Conservation (phyloP, 2,329 filamentous ascomycete genomes). For the Raffaelea deltoideospora region DNA sequence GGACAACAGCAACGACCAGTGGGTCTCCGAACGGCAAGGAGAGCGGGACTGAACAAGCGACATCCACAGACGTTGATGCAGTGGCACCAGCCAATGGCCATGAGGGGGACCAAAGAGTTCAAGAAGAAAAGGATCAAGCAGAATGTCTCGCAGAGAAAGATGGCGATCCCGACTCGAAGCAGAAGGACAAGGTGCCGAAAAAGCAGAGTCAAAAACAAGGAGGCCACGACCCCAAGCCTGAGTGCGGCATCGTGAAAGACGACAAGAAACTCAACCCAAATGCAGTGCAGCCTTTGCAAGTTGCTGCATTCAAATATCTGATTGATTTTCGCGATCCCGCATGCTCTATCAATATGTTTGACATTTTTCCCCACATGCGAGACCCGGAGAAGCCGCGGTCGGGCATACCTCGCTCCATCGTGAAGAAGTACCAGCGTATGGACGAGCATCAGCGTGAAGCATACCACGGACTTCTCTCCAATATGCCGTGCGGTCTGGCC, state of each 20-base stretch:
- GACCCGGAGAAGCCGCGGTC: slow-evolving; percentile 4
- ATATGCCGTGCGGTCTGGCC: slow-evolving; percentile 25
- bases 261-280: no score
- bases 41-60: no score
- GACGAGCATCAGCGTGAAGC: slow-evolving; percentile 23
- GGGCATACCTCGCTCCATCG: slow-evolving; percentile 6
- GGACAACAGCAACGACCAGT: no score
- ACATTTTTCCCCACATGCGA: slow-evolving; percentile 11
- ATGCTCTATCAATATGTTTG: slow-evolving; percentile 10
- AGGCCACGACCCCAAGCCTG: no score
- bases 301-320: slow-evolving; percentile 10
- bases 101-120: no score
- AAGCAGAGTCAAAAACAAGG: no score
- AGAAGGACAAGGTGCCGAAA: not conserved
- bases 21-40: no score
- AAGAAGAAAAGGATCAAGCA: no score
- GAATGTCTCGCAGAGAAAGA: no score
- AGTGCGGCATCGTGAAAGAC: no score
- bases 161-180: not conserved
- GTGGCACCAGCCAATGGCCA: not conserved
- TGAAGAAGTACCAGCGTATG: slow-evolving; percentile 16
- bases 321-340: slow-evolving; percentile 10
- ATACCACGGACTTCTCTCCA: slow-evolving; percentile 19
- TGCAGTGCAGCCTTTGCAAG: slow-evolving; percentile 7
- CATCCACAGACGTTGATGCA: no score